A percentile compares a stretch with the other conserved stretches of the same genome.
Conservation (phyloP, 2,329 filamentous ascomycete species). For the Calonectria hongkongensis region DNA sequence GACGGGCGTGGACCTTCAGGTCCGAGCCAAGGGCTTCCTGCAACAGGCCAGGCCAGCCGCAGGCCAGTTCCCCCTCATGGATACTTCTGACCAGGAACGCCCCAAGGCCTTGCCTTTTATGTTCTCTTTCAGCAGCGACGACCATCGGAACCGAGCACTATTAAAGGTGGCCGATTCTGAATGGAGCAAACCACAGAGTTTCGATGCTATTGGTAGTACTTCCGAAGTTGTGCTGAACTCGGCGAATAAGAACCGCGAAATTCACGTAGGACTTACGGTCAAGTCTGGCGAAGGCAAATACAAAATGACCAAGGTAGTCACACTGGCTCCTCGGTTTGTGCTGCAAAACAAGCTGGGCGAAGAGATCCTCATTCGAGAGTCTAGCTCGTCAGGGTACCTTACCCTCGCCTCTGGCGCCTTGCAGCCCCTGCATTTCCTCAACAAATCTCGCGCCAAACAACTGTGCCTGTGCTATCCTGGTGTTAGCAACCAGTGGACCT, state of each 20-base stretch:
- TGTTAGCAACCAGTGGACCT: constrained; percentile 97
- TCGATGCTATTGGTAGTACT: constrained; percentile 96
- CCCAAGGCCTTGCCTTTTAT: constrained; percentile 92
- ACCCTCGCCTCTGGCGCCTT: constrained; percentile 86
- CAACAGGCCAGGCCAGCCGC: constrained; percentile 88
- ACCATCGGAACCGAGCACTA: constrained; percentile 92
- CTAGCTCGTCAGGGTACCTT: constrained; percentile 90
- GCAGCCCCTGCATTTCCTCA: constrained; percentile 91
- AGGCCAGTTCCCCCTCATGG: constrained; percentile 80
- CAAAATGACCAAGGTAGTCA: constrained; percentile 97
- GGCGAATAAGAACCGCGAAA: constrained; percentile 82
- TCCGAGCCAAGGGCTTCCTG: constrained; percentile 92
- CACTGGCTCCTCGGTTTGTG: constrained; percentile 92
- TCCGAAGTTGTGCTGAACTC: constrained; percentile 91
- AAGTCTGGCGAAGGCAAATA: constrained; percentile 97
- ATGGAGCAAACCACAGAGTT: constrained; percentile 98
- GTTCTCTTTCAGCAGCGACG: constrained; percentile 94
- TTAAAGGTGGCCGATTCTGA: constrained; percentile 91
- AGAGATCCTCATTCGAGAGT: constrained; percentile 91
- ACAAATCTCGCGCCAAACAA: constrained; percentile 89
- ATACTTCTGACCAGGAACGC: constrained; percentile 70
- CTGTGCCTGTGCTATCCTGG: constrained; percentile 94
- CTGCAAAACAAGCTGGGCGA: constrained; percentile 95
- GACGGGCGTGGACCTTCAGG: constrained; percentile 90
- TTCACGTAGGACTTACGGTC: constrained; percentile 92